A percentile compares a stretch with the other conserved stretches of the same genome.
phyloP scores from a whole-genome alignment of 352 stramenopile species.

The Albugo candida region DNA sequence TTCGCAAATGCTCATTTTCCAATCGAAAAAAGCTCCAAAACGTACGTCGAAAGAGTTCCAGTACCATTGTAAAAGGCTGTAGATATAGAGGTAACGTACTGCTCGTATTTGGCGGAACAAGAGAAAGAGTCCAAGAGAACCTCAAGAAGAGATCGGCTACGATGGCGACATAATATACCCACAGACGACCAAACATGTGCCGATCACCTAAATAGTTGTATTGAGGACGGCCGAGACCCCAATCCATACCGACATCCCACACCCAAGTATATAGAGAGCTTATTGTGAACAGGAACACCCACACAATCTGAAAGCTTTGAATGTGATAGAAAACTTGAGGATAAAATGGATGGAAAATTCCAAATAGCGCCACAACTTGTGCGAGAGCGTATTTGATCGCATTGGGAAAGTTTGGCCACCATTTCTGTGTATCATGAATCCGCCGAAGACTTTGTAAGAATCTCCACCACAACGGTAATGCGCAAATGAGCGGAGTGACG shows the following conservation, averaged over 20 bases:
- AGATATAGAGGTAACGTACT: conserved; percentile 47
- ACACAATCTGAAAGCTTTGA: conserved; percentile 23
- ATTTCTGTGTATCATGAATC: conserved; percentile 88
- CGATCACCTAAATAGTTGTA: conserved; percentile 57
- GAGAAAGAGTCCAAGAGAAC: conserved; percentile 64
- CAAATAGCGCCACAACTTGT: conserved; percentile 70
- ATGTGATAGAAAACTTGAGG: conserved; percentile 7
- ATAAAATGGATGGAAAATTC: conserved; percentile 72
- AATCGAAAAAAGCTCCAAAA: conserved; percentile 77
- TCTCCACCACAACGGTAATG: conserved; percentile 89
- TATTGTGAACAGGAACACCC: conserved; percentile 60
- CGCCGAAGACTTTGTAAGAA: conserved; percentile 93
- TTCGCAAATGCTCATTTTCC: conserved; percentile 74
- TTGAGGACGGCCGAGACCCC: conserved; percentile 58
- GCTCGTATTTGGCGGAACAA: conserved; percentile 46
- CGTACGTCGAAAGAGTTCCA: conserved; percentile 66
- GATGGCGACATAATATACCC: conserved; percentile 69
- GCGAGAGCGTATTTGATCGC: conserved; percentile 88
- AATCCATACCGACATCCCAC: conserved; percentile 79
- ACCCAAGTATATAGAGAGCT: conserved; percentile 67
- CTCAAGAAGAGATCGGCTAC: conserved; percentile 56
- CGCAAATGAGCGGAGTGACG: conserved; percentile 87
- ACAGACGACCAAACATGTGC: conserved; percentile 69
- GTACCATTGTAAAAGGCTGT: conserved; percentile 70
- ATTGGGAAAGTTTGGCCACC: conserved; percentile 91